phyloP scores from a whole-genome alignment of 2,329 filamentous ascomycete species.

The Chrysosporium queenslandicum region DNA sequence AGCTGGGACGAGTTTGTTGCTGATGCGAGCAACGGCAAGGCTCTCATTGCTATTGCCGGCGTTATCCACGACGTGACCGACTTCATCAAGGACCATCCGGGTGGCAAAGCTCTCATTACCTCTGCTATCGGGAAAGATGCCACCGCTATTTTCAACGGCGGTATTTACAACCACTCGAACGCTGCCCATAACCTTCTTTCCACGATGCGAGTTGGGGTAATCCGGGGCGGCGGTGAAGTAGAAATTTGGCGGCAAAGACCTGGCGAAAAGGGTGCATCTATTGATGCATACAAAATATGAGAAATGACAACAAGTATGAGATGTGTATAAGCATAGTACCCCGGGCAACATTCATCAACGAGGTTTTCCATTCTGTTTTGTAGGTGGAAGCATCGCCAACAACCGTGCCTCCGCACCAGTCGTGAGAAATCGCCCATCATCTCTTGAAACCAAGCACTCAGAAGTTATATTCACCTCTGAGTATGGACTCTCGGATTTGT shows the following conservation, averaged over 20 bases:
- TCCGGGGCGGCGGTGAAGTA: conserved; percentile 77
- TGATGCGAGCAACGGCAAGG: conserved; percentile 66
- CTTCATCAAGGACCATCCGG: conserved; percentile 81
- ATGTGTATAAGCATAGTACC: too few relatives aligned
- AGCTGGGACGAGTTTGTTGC: conserved; percentile 79
- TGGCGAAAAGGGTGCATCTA: too few relatives aligned
- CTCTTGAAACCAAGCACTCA: too few relatives aligned
- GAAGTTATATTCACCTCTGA: too few relatives aligned
- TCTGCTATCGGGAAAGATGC: conserved; percentile 78
- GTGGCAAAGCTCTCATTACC: conserved; percentile 75
- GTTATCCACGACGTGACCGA: conserved; percentile 75
- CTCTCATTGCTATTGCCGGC: conserved; percentile 66
- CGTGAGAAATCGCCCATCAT: too few relatives aligned
- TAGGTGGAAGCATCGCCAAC: too few relatives aligned
- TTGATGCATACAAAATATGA: too few relatives aligned
- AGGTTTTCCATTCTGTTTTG: too few relatives aligned
- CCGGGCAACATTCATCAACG: too few relatives aligned
- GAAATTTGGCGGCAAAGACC: conserved; percentile 92
- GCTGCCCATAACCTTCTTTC: conserved; percentile 80
- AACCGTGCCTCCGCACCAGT: too few relatives aligned
- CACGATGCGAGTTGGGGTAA: conserved; percentile 78
- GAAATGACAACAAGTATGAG: too few relatives aligned
- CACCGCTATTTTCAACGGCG: conserved; percentile 87
- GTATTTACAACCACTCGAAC: conserved; percentile 83
- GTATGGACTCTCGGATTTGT: too few relatives aligned